phyloP scores from a whole-genome alignment of 768 basidiomycete genomes.

The Scleroderma bovista region DNA sequence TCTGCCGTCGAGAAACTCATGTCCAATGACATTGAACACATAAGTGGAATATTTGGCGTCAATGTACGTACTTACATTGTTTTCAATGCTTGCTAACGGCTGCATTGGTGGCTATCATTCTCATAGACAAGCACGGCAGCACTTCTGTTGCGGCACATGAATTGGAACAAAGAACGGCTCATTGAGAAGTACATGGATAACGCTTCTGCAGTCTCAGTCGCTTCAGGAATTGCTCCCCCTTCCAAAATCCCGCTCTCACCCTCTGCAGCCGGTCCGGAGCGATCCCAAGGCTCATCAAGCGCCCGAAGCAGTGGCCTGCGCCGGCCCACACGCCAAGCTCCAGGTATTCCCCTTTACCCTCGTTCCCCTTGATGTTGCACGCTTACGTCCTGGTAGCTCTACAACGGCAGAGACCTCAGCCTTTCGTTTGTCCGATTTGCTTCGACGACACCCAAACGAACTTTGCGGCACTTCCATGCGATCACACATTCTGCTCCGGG shows the following conservation, averaged over 20 bases:
- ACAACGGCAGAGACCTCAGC: constrained; percentile 29
- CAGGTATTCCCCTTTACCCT: constrained; percentile 9
- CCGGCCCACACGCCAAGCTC: constrained; percentile 25
- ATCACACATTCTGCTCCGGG: constrained; percentile 74
- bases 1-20: constrained; percentile 73
- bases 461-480: constrained; percentile 72
- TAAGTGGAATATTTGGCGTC: constrained; percentile 81
- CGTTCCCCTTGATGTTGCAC: background rate
- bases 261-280: constrained; percentile 28
- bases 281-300: constrained; percentile 25
- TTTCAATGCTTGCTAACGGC: background rate
- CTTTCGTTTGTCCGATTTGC: constrained; percentile 92
- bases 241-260: constrained; percentile 16
- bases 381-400: constrained; percentile 11
- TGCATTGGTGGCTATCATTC: background rate
- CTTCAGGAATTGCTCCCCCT: constrained; percentile 61
- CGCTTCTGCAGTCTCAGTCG: constrained; percentile 58
- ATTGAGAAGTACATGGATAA: constrained; percentile 98
- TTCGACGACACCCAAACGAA: constrained; percentile 74
- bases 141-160: constrained; percentile 73
- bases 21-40: constrained; percentile 75
- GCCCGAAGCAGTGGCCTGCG: constrained; percentile 21
- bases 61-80: constrained; percentile 57
- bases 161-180: constrained; percentile 95
- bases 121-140: constrained; percentile 62